Evolutionary conservation across 257 asterid genomes (phyloP), one percentile per base, ranked within the genome.

Genomic region (Nicotiana otophora): DNA sequence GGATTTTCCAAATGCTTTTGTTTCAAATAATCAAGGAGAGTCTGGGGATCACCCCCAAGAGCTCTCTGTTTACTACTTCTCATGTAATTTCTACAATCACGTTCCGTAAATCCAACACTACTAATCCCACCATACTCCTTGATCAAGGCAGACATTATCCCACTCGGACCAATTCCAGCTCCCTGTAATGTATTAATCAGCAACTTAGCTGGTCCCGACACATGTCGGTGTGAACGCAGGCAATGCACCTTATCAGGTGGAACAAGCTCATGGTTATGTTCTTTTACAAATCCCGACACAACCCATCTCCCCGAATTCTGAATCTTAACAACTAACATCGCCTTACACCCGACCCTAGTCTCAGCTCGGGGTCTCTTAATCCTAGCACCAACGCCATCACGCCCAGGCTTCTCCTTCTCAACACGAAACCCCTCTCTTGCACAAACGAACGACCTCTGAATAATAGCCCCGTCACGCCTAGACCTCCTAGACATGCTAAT

Each of bases 211-310:
- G 76, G 53, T n/a, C 81, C 81, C 7, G 63, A 81, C 54, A 82
- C 84, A 57, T 82, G 75, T 12, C 84, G 26, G 60, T 72, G 84
- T 5, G 84, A 82, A 10, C 75, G 72, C 48, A 82, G 15, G 17
- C 54, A 82, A 72, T 82, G 84, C 72, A 72, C 84, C 81, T 82
- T 82, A 23, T 82, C 81, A n/a, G 70, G 81, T 6, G 81, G 63
- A 30, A 82, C 84, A 69, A 82, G 84, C 60, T 82, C 84, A 17
- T 82, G 84, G 62, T 82, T 82, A 82, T 82, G 81, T 14, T 74
- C 80, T 28, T 62, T 82, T 16, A 58, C 42, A 16, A 82, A 82
- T 16, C 64, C 64, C 3, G 75, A 55, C 6, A 72, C 81, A 36
- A 82, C 74, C 75, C 81, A 82, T 26, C 61, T 72, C 7, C 81